These are phyloP conservation scores for Citrus sp. DNA, from an alignment of 345 rosid species.

Conservation along the genomic window DNA sequence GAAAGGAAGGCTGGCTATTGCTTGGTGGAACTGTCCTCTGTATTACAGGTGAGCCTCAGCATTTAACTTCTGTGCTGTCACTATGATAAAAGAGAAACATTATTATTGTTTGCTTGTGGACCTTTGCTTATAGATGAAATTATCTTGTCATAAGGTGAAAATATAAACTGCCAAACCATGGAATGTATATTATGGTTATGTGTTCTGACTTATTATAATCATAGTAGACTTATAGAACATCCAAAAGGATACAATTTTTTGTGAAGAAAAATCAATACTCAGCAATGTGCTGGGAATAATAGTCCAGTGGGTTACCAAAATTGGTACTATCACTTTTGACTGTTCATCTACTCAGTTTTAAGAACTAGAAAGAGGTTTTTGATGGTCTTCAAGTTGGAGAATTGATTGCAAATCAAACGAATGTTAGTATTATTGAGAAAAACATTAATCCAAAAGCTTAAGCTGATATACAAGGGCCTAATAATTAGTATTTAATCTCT, in stretches of 20 bases:
- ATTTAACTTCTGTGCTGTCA: background rate
- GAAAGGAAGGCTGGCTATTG: constrained; percentile 69
- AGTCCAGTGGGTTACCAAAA: background rate
- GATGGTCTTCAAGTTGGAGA: constrained; percentile 5
- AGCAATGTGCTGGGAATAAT: background rate
- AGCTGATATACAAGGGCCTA: background rate
- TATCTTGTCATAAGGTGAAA: background rate
- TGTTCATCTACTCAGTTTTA: too few species aligned
- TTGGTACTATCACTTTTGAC: background rate
- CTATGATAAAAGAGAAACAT: background rate
- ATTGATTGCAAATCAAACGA: background rate
- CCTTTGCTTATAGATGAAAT: background rate
- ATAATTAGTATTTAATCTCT: background rate
- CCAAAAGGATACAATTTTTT: background rate
- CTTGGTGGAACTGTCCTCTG: constrained; percentile 88
- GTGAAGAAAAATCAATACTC: background rate
- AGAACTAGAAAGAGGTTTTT: background rate
- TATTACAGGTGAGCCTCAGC: constrained; percentile 53
- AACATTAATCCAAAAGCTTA: background rate
- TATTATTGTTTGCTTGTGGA: background rate
- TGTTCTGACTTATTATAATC: background rate
- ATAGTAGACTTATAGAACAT: background rate
- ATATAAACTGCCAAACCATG: background rate
- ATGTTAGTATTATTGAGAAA: background rate
- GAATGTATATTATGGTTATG: background rate